Conservation (phyloP, 345 rosid genomes). For the Citrus hindsii region DNA sequence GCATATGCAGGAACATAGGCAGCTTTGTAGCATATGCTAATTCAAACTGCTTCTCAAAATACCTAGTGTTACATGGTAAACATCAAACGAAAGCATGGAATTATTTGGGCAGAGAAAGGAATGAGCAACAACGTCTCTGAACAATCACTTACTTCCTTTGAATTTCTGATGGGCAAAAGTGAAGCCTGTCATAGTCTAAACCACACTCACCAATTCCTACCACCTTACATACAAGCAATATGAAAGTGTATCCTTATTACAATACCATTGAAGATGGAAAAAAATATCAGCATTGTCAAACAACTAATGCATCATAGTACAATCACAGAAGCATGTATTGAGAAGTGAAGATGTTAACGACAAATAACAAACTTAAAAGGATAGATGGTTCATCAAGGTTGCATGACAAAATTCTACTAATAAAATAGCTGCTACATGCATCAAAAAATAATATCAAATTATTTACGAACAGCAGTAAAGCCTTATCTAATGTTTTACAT, state of each 20-base stretch:
- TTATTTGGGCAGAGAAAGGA: background rate
- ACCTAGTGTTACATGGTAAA: slow-evolving; percentile 36
- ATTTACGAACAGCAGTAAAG: background rate
- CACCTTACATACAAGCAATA: slow-evolving; percentile 42
- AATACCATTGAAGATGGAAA: background rate
- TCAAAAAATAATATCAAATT: background rate
- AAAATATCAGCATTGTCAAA: background rate
- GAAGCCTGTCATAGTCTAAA: slow-evolving; percentile 96
- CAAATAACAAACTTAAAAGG: background rate
- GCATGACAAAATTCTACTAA: background rate
- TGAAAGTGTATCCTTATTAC: background rate
- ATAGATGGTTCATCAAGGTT: background rate
- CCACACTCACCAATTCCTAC: slow-evolving; percentile 99
- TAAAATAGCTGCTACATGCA: background rate
- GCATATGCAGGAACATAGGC: slow-evolving; percentile 97
- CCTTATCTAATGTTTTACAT: background rate
- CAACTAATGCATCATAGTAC: background rate
- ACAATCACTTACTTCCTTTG: slow-evolving; percentile 70
- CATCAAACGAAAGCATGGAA: background rate
- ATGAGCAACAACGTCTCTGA: slow-evolving; percentile 3
- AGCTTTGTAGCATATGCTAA: slow-evolving; percentile 82
- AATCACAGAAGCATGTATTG: background rate
- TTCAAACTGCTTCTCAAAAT: slow-evolving; percentile 96
- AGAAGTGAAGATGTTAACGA: background rate
- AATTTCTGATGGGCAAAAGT: slow-evolving; percentile 71